Conservation (phyloP, 2,329 filamentous ascomycete genomes). For the Juglanconis juglandina region DNA sequence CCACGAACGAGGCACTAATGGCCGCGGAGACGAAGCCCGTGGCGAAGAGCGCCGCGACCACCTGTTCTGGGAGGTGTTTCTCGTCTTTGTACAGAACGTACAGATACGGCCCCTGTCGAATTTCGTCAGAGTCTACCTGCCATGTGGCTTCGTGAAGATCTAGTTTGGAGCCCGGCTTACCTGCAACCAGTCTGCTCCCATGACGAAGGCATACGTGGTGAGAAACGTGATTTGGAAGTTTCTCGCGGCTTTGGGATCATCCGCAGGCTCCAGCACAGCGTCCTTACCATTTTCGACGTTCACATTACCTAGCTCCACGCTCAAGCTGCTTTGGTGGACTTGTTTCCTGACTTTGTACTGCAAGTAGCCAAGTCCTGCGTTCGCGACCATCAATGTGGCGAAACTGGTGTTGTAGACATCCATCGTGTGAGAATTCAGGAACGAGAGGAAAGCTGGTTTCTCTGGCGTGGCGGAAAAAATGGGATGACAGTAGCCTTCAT, state of each 20-base stretch:
- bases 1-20: conserved; percentile 39
- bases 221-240: neutral
- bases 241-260: neutral
- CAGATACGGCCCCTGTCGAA: conserved; percentile 42
- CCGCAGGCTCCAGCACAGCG: neutral
- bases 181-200: neutral
- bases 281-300: neutral
- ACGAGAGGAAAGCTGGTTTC: neutral
- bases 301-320: neutral
- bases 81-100: conserved; percentile 52
- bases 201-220: neutral
- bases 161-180: neutral
- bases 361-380: neutral
- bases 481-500: neutral
- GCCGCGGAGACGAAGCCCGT: conserved; percentile 48
- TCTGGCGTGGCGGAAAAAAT: neutral
- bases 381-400: neutral
- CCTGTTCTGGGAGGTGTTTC: conserved; percentile 41
- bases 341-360: neutral
- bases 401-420: neutral
- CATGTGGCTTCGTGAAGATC: neutral
- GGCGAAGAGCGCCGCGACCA: conserved; percentile 43
- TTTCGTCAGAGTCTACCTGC: neutral
- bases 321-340: neutral
- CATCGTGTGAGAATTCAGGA: neutral